These are phyloP conservation scores for Neophaeococcomyces mojaviensis DNA, from an alignment of 2,329 filamentous ascomycete species.

Conservation along the genomic window DNA sequence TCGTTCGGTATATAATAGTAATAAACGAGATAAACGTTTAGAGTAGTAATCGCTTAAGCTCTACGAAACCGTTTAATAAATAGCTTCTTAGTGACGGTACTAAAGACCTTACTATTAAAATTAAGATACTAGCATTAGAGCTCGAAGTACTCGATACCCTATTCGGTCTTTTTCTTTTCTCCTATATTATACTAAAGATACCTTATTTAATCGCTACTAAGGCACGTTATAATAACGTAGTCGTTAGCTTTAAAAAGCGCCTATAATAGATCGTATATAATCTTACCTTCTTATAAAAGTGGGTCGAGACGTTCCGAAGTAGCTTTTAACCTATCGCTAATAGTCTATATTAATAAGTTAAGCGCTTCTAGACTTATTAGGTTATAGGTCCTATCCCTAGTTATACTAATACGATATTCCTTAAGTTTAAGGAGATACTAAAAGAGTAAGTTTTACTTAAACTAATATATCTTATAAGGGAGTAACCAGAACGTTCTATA, in stretches of 20 bases:
- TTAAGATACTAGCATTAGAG: slow-evolving; percentile 26
- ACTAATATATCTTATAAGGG: slow-evolving; percentile 8
- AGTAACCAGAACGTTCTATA: background rate
- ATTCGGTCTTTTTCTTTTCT: slow-evolving; percentile 20
- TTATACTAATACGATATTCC: slow-evolving; percentile 6
- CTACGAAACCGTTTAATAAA: slow-evolving; percentile 24
- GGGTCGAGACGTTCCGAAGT: slow-evolving; percentile 20
- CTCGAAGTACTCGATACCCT: slow-evolving; percentile 21
- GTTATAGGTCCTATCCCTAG: background rate
- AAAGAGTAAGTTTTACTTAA: slow-evolving; percentile 21
- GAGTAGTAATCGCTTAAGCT: slow-evolving; percentile 25
- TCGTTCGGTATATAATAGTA: slow-evolving; percentile 23
- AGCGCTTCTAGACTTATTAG: slow-evolving; percentile 15
- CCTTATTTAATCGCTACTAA: slow-evolving; percentile 10
- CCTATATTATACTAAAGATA: slow-evolving; percentile 19
- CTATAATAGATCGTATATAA: slow-evolving; percentile 32
- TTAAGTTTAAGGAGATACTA: slow-evolving; percentile 23
- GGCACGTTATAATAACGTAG: slow-evolving; percentile 23
- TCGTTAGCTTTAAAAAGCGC: slow-evolving; percentile 30
- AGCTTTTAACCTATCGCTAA: slow-evolving; percentile 22
- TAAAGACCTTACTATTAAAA: slow-evolving; percentile 25
- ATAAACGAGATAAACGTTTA: slow-evolving; percentile 28
- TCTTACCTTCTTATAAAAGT: slow-evolving; percentile 26
- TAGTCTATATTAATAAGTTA: slow-evolving; percentile 24
- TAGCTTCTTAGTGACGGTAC: slow-evolving; percentile 22